phyloP scores from a whole-genome alignment of 2,329 filamentous ascomycete genomes.

The Graphilbum fragrans region DNA sequence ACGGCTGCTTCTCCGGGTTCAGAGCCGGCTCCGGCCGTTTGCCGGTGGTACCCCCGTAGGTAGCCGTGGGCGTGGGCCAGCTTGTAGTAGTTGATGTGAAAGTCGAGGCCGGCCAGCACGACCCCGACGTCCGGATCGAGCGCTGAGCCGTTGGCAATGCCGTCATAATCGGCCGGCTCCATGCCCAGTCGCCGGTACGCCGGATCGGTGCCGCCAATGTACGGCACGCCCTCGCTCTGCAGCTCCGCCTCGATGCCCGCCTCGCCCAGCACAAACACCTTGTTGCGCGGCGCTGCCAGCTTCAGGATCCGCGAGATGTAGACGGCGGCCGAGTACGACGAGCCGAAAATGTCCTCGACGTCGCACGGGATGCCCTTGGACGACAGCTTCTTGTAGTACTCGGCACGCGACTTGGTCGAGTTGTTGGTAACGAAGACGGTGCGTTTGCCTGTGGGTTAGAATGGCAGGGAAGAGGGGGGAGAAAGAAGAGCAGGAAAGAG shows the following conservation, averaged over 20 bases:
- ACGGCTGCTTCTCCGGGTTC: constrained; percentile 67
- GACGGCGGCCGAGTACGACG: constrained; percentile 86
- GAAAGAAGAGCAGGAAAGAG: neutral
- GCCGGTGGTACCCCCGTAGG: constrained; percentile 54
- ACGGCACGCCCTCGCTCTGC: constrained; percentile 62
- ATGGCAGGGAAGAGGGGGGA: neutral
- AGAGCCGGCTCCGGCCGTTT: constrained; percentile 18
- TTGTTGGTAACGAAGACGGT: constrained; percentile 98
- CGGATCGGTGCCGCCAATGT: constrained; percentile 79
- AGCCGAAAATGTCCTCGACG: constrained; percentile 89
- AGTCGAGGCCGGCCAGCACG: constrained; percentile 84
- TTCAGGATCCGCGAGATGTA: constrained; percentile 91
- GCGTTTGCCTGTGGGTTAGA: constrained; percentile 56
- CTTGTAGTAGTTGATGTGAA: constrained; percentile 93
- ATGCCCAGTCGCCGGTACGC: constrained; percentile 61
- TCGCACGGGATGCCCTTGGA: constrained; percentile 66
- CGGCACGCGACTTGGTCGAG: constrained; percentile 85
- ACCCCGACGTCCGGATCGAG: constrained; percentile 83
- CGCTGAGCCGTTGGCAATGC: constrained; percentile 60
- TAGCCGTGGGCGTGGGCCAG: constrained; percentile 77
- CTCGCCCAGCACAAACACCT: constrained; percentile 91
- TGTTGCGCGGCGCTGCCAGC: constrained; percentile 67
- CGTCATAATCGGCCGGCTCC: constrained; percentile 65
- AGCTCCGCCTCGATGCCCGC: constrained; percentile 85
- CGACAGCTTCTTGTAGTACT: constrained; percentile 88